These are phyloP conservation scores for Neurospora pannonica DNA, from an alignment of 495 filamentous ascomycete species.

Conservation along the genomic window DNA sequence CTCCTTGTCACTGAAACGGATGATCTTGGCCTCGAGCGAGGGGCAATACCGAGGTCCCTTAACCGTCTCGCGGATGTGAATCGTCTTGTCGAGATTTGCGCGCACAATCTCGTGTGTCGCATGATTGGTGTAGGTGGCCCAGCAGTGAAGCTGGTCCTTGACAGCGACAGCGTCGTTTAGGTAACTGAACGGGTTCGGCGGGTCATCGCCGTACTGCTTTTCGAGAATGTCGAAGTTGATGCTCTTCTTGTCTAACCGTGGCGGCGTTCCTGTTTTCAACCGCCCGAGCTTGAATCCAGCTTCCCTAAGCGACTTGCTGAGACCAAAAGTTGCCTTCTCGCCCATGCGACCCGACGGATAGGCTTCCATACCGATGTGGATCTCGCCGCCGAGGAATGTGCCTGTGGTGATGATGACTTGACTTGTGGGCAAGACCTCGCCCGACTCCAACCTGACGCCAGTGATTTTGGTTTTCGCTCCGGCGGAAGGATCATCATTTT, in stretches of 20 bases:
- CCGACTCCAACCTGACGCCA: slow-evolving; percentile 80
- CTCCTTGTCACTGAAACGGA: slow-evolving; percentile 71
- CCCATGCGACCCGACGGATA: slow-evolving; percentile 88
- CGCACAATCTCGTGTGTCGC: slow-evolving; percentile 76
- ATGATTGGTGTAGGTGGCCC: slow-evolving; percentile 76
- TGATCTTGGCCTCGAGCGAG: slow-evolving; percentile 88
- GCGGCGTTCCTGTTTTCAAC: slow-evolving; percentile 92
- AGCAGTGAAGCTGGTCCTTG: slow-evolving; percentile 70
- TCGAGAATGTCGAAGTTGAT: slow-evolving; percentile 71
- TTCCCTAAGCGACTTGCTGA: slow-evolving; percentile 82
- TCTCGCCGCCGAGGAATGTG: slow-evolving; percentile 92
- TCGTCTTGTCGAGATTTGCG: slow-evolving; percentile 78
- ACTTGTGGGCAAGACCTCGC: slow-evolving; percentile 69
- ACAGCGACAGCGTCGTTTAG: slow-evolving; percentile 70
- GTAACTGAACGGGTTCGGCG: slow-evolving; percentile 85
- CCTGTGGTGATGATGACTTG: slow-evolving; percentile 92
- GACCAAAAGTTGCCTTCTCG: slow-evolving; percentile 84
- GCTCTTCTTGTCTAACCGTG: slow-evolving; percentile 69
- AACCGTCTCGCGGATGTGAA: slow-evolving; percentile 93
- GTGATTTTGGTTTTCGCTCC: slow-evolving; percentile 64
- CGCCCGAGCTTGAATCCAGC: slow-evolving; percentile 88
- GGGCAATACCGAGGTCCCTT: slow-evolving; percentile 93
- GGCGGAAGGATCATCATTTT: slow-evolving; percentile 36
- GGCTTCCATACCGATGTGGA: slow-evolving; percentile 81
- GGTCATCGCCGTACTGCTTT: slow-evolving; percentile 70